These are phyloP conservation scores for Backusella sp. DNA, from an alignment of 192 early-diverging fungal species.

Conservation along the genomic window DNA sequence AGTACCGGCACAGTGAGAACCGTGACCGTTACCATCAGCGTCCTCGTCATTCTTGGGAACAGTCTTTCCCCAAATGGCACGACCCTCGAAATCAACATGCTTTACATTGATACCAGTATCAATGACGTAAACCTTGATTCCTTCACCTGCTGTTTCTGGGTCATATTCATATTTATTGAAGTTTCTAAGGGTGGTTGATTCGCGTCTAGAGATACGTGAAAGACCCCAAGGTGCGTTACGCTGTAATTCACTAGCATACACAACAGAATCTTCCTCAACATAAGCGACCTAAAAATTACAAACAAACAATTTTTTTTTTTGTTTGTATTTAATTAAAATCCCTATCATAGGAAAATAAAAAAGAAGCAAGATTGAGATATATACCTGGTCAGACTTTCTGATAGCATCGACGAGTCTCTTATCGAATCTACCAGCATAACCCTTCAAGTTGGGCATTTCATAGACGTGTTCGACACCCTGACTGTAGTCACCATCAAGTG, in stretches of 20 bases:
- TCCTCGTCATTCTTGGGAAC: conserved; percentile 65
- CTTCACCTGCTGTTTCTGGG: conserved; percentile 63
- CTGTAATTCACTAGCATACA: conserved; percentile 67
- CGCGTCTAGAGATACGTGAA: conserved; percentile 78
- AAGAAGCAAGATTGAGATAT: background rate
- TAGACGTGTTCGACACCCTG: conserved; percentile 67
- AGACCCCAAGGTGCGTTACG: conserved; percentile 84
- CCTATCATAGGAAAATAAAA: conserved; percentile 2
- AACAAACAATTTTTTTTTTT: background rate
- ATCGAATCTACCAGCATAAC: conserved; percentile 70
- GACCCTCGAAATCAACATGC: conserved; percentile 90
- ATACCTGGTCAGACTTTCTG: conserved; percentile 57
- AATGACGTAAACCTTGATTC: conserved; percentile 91
- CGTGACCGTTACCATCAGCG: conserved; percentile 75
- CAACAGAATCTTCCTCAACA: conserved; percentile 80
- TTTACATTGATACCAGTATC: conserved; percentile 88
- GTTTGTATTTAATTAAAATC: background rate
- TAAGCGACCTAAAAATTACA: conserved; percentile 59
- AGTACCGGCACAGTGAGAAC: conserved; percentile 90
- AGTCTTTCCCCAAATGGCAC: conserved; percentile 82
- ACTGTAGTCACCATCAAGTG: conserved; percentile 17
- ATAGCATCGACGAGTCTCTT: conserved; percentile 60
- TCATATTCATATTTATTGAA: conserved; percentile 76
- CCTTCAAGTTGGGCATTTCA: conserved; percentile 58
- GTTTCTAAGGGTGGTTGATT: conserved; percentile 53